phyloP scores from a whole-genome alignment of 2,329 filamentous ascomycete species.

The Epichloe gansuensis region DNA sequence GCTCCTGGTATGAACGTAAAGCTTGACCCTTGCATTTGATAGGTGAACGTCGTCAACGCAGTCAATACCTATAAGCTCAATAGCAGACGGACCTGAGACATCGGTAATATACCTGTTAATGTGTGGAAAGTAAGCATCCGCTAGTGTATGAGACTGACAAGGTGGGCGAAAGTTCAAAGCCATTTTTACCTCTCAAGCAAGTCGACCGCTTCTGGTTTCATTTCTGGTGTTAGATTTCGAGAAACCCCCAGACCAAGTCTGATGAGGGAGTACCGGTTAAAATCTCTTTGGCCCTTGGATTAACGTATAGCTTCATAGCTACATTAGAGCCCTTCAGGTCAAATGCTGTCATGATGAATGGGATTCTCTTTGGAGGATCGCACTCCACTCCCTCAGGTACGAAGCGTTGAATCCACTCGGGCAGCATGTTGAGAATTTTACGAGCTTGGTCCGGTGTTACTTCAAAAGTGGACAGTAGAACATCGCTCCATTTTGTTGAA shows the following conservation, averaged over 20 bases:
- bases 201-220: constrained; percentile 4
- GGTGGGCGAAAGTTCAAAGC: background rate
- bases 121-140: background rate
- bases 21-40: constrained; percentile 7
- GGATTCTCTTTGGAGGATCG: constrained; percentile 3
- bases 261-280: background rate
- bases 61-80: constrained; percentile 8
- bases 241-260: background rate
- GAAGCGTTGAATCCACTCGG: constrained; percentile 3
- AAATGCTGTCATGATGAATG: constrained; percentile 6
- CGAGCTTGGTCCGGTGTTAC: background rate
- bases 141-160: background rate
- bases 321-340: constrained; percentile 6
- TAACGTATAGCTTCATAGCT: constrained; percentile 7
- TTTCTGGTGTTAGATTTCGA: constrained; percentile 4
- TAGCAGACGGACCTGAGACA: background rate
- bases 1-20: constrained; percentile 6
- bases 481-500: constrained; percentile 6
- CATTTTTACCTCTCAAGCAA: constrained; percentile 5
- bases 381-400: background rate
- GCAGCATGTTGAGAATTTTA: background rate
- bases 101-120: constrained; percentile 3
- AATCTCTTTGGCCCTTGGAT: constrained; percentile 7
- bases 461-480: constrained; percentile 1
- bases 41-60: constrained; percentile 6